Evolutionary conservation across 148 eudicot genomes (phyloP).

Genomic region (Rhododendron mucronatum): DNA sequence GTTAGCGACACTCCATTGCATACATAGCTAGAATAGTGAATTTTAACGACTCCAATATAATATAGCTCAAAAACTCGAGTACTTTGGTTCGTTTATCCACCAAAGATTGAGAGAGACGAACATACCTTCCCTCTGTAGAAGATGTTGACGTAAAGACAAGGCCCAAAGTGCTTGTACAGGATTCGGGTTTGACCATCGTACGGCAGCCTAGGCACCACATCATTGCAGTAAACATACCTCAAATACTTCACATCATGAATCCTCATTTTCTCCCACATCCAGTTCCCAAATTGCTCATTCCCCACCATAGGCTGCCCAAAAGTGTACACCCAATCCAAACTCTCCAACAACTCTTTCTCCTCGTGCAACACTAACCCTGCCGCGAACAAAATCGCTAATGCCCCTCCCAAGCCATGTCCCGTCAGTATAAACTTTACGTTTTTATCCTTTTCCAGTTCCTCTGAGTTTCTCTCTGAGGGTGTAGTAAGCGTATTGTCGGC

Average conservation of each 20-base stretch:
- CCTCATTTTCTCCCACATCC: slow-evolving; percentile 48
- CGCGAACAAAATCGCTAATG: slow-evolving; percentile 58
- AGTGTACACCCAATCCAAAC: slow-evolving; percentile 69
- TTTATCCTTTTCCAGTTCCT: slow-evolving; percentile 24
- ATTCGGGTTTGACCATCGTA: slow-evolving; percentile 43
- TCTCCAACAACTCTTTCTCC: slow-evolving; percentile 41
- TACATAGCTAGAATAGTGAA: too few relatives aligned
- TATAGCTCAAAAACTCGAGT: neutral
- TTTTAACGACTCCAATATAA: too few relatives aligned
- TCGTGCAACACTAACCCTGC: slow-evolving; percentile 48
- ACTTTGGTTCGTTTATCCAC: neutral
- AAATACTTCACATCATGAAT: slow-evolving; percentile 41
- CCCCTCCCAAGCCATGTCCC: slow-evolving; percentile 80
- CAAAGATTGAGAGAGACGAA: neutral
- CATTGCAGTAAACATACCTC: slow-evolving; percentile 73
- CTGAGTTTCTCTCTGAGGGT: slow-evolving; percentile 37
- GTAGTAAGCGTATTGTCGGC: slow-evolving; percentile 51
- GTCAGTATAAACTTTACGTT: slow-evolving; percentile 50
- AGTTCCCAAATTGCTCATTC: slow-evolving; percentile 59
- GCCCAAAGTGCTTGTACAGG: slow-evolving; percentile 68
- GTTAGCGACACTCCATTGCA: neutral
- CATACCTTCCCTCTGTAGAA: slow-evolving; percentile 51
- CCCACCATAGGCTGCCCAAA: slow-evolving; percentile 86
- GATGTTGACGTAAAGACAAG: slow-evolving; percentile 49
- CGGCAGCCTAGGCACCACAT: slow-evolving; percentile 69